Evolutionary conservation across 495 filamentous ascomycete species (phyloP).

Genomic region (Hypoxylon rickii): DNA sequence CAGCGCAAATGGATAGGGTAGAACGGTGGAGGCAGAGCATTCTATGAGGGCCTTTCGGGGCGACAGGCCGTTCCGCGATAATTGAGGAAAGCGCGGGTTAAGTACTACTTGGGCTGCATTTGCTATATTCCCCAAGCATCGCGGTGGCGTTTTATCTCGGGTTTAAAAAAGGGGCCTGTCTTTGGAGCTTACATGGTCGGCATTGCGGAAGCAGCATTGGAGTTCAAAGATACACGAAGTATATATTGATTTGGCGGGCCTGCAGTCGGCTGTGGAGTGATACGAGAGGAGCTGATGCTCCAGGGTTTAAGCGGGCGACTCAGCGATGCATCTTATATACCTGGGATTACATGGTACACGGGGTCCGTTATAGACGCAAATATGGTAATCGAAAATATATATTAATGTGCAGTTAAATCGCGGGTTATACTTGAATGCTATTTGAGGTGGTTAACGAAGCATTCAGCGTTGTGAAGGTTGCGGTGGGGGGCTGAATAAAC

Average conservation of each 20-base stretch:
- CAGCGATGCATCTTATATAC: slow-evolving; percentile 12
- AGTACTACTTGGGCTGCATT: neutral
- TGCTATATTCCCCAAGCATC: slow-evolving; percentile 14
- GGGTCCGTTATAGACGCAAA: too few relatives aligned
- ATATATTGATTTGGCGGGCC: too few relatives aligned
- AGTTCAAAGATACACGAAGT: slow-evolving; percentile 18
- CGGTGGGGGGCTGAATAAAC: too few relatives aligned
- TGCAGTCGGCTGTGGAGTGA: too few relatives aligned
- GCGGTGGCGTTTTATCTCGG: slow-evolving; percentile 23
- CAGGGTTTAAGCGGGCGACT: too few relatives aligned
- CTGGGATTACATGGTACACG: neutral
- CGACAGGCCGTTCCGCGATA: neutral
- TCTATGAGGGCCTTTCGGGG: slow-evolving; percentile 39
- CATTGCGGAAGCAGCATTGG: slow-evolving; percentile 15
- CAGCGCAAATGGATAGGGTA: slow-evolving; percentile 72
- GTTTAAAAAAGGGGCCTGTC: neutral
- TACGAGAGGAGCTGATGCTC: too few relatives aligned
- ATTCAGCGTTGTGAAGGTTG: too few relatives aligned
- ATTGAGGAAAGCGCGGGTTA: neutral
- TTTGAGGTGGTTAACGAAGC: too few relatives aligned
- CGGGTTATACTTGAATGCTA: too few relatives aligned
- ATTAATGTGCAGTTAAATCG: too few relatives aligned
- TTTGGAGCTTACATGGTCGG: slow-evolving; percentile 21
- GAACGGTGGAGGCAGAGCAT: slow-evolving; percentile 91
- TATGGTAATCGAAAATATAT: too few relatives aligned